Base-by-base conservation (phyloP, 1,284 basidiomycete genomes). In the Cutaneotrichosporon sp. region DNA sequence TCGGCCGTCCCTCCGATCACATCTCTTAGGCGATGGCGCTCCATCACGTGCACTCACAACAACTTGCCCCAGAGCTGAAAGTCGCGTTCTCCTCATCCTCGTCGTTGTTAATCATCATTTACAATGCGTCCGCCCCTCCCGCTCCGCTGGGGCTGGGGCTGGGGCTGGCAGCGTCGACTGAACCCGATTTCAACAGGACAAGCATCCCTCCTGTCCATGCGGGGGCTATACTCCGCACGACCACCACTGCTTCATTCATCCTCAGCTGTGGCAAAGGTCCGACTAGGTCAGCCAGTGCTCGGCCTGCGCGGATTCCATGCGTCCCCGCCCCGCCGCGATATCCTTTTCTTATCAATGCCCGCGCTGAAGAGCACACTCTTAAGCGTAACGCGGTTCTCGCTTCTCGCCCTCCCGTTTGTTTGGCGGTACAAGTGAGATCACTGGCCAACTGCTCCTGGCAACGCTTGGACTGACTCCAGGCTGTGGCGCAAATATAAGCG, bases 351-450 rank as follows among this genome's bases (percentile, higher is more conserved):
- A 29, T 65, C 77, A 6, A 61, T 78, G 54, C 78, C 78, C 44
- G 75, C 76, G 7, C 61, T 78, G 39, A 78, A 78, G 56, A 70
- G 70, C 14, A 63, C 61, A 5, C 59, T 79, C 24, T 62, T 79
- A 27, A 66, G 65, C 41, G 56, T 78, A 7, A 77, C 77, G 12
- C 61, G 78, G 29, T 65, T 74, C 29, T 70, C 71, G 6, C 64
- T 80, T 26, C 59, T 80, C 41, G 67, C 75, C 45, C 62, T 80
- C 12, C 79, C 79, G 4, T 79, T 80, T 58, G 72, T 77, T 12
- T 78, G 75, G 57, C 62, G 75, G 26, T 77, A 75, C 63, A 70
- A 63, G 74, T 75, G 60, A 63, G 72, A n/a, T n/a, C n/a, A n/a
- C n/a, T n/a, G n/a, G n/a, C n/a, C n/a, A n/a, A n/a, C n/a, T 61